Percentiles rank a stretch among this genome's conserved stretches.
Conservation (phyloP, 73 alveolate genomes). For the Urostyla sp. region DNA sequence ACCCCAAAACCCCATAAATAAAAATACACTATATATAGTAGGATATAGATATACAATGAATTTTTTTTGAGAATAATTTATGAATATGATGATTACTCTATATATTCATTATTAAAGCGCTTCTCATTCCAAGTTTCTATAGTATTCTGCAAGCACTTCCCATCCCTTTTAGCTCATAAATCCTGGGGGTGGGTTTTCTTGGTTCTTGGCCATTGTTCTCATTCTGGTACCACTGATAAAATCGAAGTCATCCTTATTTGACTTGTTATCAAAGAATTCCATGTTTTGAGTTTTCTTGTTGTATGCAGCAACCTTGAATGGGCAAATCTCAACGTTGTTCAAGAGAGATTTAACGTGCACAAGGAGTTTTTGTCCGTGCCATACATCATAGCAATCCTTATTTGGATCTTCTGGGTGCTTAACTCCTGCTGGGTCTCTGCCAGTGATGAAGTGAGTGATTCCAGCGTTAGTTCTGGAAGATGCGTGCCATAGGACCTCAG, state of each 20-base stretch:
- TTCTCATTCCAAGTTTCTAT: constrained; percentile 30
- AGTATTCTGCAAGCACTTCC: constrained; percentile 70
- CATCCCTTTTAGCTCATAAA: constrained; percentile 68
- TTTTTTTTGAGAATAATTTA: too few relatives aligned
- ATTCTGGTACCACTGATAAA: constrained; percentile 64
- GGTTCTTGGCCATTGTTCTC: constrained; percentile 62
- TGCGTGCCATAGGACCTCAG: constrained; percentile 79
- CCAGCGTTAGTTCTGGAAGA: constrained; percentile 70
- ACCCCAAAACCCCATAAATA: too few relatives aligned
- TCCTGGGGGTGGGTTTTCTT: constrained; percentile 62
- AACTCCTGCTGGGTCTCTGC: constrained; percentile 79
- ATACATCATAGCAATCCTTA: constrained; percentile 63
- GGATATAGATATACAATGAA: too few relatives aligned
- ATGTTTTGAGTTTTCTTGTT: constrained; percentile 45
- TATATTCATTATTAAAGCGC: too few relatives aligned
- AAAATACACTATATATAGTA: too few relatives aligned
- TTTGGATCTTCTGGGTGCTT: constrained; percentile 68
- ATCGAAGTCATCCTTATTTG: constrained; percentile 55
- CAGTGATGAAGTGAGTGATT: constrained; percentile 66
- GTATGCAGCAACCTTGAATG: constrained; percentile 71
- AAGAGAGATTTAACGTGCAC: constrained; percentile 25
- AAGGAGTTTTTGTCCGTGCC: constrained; percentile 73
- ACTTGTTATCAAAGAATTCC: constrained; percentile 57
- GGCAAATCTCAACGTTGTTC: constrained; percentile 64
- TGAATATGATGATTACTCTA: too few relatives aligned